phyloP scores from a whole-genome alignment of 345 rosid genomes.

The Pistacia atlantica region DNA sequence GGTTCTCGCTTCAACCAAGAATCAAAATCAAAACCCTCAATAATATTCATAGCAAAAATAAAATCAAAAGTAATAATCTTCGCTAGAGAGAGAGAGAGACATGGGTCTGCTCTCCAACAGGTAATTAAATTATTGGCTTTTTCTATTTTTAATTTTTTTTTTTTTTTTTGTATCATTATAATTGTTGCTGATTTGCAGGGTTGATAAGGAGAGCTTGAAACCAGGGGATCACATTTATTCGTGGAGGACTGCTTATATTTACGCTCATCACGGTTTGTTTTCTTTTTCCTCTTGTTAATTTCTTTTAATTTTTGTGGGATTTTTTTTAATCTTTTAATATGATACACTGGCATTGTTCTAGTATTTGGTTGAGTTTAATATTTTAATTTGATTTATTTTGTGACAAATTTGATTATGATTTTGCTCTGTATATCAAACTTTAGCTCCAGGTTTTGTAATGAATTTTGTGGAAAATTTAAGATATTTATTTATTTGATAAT shows the following conservation, averaged over 20 bases:
- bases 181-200: slow-evolving; percentile 36
- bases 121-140: slow-evolving; percentile 24
- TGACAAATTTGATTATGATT: background rate
- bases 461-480: no score
- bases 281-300: background rate
- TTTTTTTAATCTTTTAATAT: background rate
- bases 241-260: slow-evolving; percentile 88
- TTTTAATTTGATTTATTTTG: background rate
- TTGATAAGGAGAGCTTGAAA: slow-evolving; percentile 52
- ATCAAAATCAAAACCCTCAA: background rate
- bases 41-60: background rate
- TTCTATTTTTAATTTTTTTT: background rate
- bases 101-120: slow-evolving; percentile 97
- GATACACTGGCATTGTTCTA: background rate
- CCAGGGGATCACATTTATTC: slow-evolving; percentile 93
- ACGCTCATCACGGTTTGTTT: slow-evolving; percentile 83
- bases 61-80: background rate
- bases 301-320: background rate
- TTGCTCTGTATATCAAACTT: background rate
- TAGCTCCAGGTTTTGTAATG: background rate
- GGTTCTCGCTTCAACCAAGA: background rate
- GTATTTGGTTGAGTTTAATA: background rate
- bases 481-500: background rate
- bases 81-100: background rate
- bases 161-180: background rate